Evolutionary conservation across 768 basidiomycete genomes (phyloP), one percentile per base, ranked within the genome.

Genomic region (Tulasnella sp.): DNA sequence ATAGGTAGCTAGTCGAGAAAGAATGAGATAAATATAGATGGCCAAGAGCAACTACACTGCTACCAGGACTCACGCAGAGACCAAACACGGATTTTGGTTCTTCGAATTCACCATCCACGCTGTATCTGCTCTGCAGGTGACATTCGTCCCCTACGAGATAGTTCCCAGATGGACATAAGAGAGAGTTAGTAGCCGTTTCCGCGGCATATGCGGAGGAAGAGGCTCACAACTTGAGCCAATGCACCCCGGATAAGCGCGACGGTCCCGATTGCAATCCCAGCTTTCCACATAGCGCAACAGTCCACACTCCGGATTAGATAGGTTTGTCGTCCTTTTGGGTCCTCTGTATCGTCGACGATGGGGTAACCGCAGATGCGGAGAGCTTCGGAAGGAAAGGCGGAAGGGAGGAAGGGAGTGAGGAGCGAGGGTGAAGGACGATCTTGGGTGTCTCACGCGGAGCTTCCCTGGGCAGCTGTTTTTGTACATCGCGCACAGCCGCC

Each of bases 51-150:
- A 25, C 29, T 4, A 71, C 34, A 7, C 19, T 31, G 72, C 12
- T 4, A 17, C 11, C 14, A 29, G 29, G 25, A 72, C 68, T 39
- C 19, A 76, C 67, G 75, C 71, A 4, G 75, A 76, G 68, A 76
- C 75, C 31, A 76, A 45, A 39, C 75, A 76, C 34, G 75, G 75
- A 49, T 42, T 70, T 71, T 76, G 75, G 11, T 68, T 68, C 29
- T 38, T 36, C 5, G 68, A 39, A 37, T 76, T 76, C 42, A 17
- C 22, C 75, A 76, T 76, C 75, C 69, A 76, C 17, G 22, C 34
- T 22, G 40, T 70, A 29, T 31, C 31, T 36, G 36, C 15, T 2
- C 37, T 25, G 45, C 74, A 75, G 0, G 69, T 76, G 15, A 25
- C 69, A 25, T 76, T 76, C 39, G 75, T 76, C 25, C 4, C 3